phyloP scores from a whole-genome alignment of 768 basidiomycete genomes.

The Clitopilus hobsonii region DNA sequence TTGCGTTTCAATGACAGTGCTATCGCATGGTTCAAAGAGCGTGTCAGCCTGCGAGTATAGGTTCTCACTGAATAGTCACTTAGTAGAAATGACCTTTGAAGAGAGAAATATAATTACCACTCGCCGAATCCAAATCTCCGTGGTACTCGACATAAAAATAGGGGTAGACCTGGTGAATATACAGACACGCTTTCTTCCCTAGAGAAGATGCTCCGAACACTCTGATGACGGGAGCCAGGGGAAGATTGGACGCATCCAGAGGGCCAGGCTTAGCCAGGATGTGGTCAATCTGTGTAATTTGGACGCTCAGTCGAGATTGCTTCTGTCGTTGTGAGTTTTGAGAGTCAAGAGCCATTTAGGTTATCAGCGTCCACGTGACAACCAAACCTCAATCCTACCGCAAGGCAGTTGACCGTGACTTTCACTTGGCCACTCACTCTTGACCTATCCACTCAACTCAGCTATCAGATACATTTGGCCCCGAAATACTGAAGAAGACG shows the following conservation, averaged over 20 bases:
- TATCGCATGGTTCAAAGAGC: slow-evolving; percentile 83
- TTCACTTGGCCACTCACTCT: too few species aligned
- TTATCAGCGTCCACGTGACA: not conserved
- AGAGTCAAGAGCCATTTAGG: not conserved
- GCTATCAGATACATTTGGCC: too few species aligned
- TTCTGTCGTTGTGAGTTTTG: not conserved
- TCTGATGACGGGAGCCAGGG: slow-evolving; percentile 73
- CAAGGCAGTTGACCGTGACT: too few species aligned
- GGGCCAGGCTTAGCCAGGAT: slow-evolving; percentile 49
- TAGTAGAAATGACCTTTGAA: not conserved
- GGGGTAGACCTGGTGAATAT: slow-evolving; percentile 91
- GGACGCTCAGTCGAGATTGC: slow-evolving; percentile 20
- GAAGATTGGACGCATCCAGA: slow-evolving; percentile 61
- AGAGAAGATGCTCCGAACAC: slow-evolving; percentile 81
- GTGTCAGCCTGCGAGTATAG: slow-evolving; percentile 64
- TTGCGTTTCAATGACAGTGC: slow-evolving; percentile 76
- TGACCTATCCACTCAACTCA: too few species aligned
- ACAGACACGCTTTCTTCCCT: slow-evolving; percentile 77
- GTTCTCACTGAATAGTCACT: slow-evolving; percentile 50
- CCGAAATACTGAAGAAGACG: not conserved
- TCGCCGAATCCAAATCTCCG: slow-evolving; percentile 55
- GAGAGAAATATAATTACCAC: slow-evolving; percentile 41
- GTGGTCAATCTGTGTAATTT: slow-evolving; percentile 63
- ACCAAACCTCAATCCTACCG: not conserved
- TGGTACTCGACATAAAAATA: slow-evolving; percentile 89